phyloP scores from a whole-genome alignment of 2,329 filamentous ascomycete species.

The Exophiala lecanii-corni region DNA sequence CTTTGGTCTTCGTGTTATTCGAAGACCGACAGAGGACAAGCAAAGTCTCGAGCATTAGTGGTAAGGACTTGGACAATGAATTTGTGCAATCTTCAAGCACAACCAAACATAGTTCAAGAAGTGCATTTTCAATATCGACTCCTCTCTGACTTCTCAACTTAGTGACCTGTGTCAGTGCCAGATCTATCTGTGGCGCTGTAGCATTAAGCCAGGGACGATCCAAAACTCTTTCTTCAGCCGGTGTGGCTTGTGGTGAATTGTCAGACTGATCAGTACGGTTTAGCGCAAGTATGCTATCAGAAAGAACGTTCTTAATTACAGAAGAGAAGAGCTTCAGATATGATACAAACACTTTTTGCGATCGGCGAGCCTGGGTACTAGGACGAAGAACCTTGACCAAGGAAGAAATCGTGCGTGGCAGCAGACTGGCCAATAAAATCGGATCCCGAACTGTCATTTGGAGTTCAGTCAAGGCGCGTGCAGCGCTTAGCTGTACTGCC shows the following conservation, averaged over 20 bases:
- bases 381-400: slow-evolving; percentile 70
- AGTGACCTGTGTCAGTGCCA: slow-evolving; percentile 72
- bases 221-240: slow-evolving; percentile 37
- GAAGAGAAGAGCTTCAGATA: slow-evolving; percentile 56
- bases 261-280: background rate
- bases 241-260: slow-evolving; percentile 10
- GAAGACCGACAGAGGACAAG: slow-evolving; percentile 61
- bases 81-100: slow-evolving; percentile 73
- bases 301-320: slow-evolving; percentile 43
- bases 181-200: slow-evolving; percentile 74
- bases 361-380: slow-evolving; percentile 57
- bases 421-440: slow-evolving; percentile 74
- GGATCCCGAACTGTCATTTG: slow-evolving; percentile 63
- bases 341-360: slow-evolving; percentile 60
- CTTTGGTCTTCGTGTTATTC: slow-evolving; percentile 36
- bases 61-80: slow-evolving; percentile 64
- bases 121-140: slow-evolving; percentile 60
- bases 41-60: slow-evolving; percentile 75
- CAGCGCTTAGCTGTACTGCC: slow-evolving; percentile 66
- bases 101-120: slow-evolving; percentile 67
- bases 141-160: slow-evolving; percentile 69
- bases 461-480: slow-evolving; percentile 60
- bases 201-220: slow-evolving; percentile 69
- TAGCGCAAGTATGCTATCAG: slow-evolving; percentile 37
- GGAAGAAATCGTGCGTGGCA: slow-evolving; percentile 81